These are phyloP conservation scores for Yamadazyma membranifaciens DNA, from an alignment of 1,139 yeast genomes.

Conservation along the genomic window DNA sequence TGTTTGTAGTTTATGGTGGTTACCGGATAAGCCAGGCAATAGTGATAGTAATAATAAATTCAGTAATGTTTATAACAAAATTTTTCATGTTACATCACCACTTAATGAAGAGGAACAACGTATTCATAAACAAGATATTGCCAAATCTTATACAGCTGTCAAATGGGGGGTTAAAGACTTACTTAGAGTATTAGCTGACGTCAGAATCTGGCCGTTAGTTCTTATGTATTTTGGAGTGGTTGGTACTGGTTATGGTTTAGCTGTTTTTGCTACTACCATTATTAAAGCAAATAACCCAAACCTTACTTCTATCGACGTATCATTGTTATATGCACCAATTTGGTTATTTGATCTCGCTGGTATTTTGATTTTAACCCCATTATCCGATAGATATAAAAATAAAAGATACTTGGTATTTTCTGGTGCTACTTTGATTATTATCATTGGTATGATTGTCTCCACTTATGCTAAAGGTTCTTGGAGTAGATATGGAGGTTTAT, in stretches of 20 bases:
- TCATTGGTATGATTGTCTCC: constrained; percentile 70
- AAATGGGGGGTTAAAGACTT: constrained; percentile 67
- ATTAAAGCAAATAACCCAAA: constrained; percentile 62
- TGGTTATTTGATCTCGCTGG: constrained; percentile 88
- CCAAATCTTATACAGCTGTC: constrained; percentile 34
- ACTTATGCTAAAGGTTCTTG: constrained; percentile 74
- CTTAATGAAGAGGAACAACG: constrained; percentile 51
- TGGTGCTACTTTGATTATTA: constrained; percentile 61
- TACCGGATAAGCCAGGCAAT: constrained; percentile 65
- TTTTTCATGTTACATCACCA: constrained; percentile 43
- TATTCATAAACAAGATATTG: constrained; percentile 67
- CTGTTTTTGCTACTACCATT: constrained; percentile 84
- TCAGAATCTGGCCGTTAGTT: constrained; percentile 75
- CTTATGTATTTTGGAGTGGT: constrained; percentile 93
- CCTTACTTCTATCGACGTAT: constrained; percentile 65
- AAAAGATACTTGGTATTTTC: constrained; percentile 63
- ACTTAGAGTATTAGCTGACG: constrained; percentile 53
- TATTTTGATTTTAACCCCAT: constrained; percentile 71
- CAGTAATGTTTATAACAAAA: constrained; percentile 19
- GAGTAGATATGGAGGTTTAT: constrained; percentile 76
- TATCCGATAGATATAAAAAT: constrained; percentile 66
- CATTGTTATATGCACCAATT: constrained; percentile 81
- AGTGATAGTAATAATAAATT: constrained; percentile 13
- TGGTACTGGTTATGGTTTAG: constrained; percentile 83
- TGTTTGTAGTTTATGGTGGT: constrained; percentile 71